Evolutionary conservation across 179 eudicot species (phyloP).

Genomic region (Kewa caespitosa): DNA sequence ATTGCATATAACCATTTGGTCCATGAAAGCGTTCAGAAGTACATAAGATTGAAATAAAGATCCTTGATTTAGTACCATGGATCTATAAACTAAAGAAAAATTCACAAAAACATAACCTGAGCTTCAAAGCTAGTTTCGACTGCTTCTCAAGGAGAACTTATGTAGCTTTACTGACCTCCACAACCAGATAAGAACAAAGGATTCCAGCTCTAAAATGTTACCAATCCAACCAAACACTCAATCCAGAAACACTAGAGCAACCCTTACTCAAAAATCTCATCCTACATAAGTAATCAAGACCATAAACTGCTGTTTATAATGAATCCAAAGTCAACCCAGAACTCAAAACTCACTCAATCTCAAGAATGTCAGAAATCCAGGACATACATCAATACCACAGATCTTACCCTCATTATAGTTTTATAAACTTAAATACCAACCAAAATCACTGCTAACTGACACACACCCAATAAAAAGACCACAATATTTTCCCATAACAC

Average conservation of each 20-base stretch:
- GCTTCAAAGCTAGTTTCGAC: conserved; percentile 1
- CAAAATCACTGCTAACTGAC: neutral
- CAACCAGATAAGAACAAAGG: conserved; percentile 3
- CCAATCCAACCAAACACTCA: neutral
- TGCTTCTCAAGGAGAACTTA: neutral
- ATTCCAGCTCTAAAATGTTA: neutral
- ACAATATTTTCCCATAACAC: conserved; percentile 6
- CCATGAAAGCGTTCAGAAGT: no score
- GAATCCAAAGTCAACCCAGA: conserved; percentile 29
- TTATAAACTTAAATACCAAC: conserved; percentile 7
- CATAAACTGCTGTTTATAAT: conserved; percentile 3
- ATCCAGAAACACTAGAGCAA: conserved; percentile 12
- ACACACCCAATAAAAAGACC: neutral
- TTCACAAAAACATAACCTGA: conserved; percentile 6
- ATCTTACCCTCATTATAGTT: conserved; percentile 14
- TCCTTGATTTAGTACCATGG: neutral
- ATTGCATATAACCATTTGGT: neutral
- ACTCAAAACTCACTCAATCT: conserved; percentile 16
- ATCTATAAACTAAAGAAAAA: neutral
- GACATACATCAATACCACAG: conserved; percentile 18
- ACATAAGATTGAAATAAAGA: neutral
- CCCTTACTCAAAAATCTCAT: neutral
- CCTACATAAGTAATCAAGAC: neutral
- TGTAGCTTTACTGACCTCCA: conserved; percentile 12
- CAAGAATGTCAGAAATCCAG: conserved; percentile 1